These are phyloP conservation scores for Annulohypoxylon stygium DNA, from an alignment of 495 filamentous ascomycete genomes.

Conservation along the genomic window DNA sequence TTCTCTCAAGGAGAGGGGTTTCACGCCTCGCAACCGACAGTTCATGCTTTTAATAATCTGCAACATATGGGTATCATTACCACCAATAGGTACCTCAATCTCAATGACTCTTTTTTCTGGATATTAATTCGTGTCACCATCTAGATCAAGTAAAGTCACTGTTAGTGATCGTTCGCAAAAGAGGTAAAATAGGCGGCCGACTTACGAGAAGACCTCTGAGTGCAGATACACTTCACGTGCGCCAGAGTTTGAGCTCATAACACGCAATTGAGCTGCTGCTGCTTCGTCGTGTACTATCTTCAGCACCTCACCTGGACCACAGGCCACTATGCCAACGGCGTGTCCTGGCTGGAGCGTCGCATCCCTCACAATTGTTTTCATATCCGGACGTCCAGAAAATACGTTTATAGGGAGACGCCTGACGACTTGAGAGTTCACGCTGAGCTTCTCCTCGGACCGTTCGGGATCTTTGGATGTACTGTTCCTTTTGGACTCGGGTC, in stretches of 20 bases:
- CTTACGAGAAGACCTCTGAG: constrained; percentile 66
- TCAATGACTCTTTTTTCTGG: too few relatives aligned
- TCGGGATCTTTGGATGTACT: constrained; percentile 33
- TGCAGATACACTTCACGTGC: constrained; percentile 67
- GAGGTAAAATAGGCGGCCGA: neutral
- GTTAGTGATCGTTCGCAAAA: neutral
- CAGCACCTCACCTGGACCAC: constrained; percentile 65
- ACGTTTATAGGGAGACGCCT: constrained; percentile 36
- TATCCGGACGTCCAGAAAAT: constrained; percentile 53
- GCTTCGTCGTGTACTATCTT: constrained; percentile 65
- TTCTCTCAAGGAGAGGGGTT: neutral
- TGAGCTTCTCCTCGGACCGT: constrained; percentile 21
- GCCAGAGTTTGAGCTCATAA: constrained; percentile 50
- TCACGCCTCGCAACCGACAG: neutral
- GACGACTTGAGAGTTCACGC: neutral
- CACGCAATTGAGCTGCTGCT: constrained; percentile 58
- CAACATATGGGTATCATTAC: neutral
- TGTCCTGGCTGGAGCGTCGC: constrained; percentile 41
- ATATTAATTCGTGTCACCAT: neutral
- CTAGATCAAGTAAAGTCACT: neutral
- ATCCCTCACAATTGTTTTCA: constrained; percentile 53
- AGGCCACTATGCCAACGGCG: constrained; percentile 61
- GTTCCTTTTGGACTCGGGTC: constrained; percentile 24
- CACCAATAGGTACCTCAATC: neutral
- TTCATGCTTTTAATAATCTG: neutral